Evolutionary conservation across 2,329 filamentous ascomycete genomes (phyloP), one percentile per base, ranked within the genome.

Genomic region (Calonectria hawksworthii): DNA sequence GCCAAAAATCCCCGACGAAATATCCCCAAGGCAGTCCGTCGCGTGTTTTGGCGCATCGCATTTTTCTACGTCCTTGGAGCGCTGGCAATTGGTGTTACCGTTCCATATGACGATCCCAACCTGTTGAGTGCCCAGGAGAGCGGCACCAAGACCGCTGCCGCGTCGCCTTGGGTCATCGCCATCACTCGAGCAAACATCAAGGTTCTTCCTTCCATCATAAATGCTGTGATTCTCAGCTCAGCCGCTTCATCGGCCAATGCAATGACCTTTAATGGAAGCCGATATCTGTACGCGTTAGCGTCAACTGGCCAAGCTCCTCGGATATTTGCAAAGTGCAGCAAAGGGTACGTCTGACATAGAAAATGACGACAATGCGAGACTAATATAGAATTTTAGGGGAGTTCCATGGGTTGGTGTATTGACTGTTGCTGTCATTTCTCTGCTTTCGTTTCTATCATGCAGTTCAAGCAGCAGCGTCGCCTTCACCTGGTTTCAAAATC

Each of bases 181-280:
- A 90, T 92, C 38, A 73, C 78, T 56, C 81, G 80, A 63, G 88
- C 88, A 1, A 87, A 88, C 3, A 90, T 90, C 70, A 82, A 83
- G 21, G 84, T 84, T 0, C 83, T 90, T 8, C 50, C 50, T 52
- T 82, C 83, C 68, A 89, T 92, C 75, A 87, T 92, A 83, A 92
- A 92, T 80, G 90, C 88, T 8, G 86, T 90, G 13, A 87, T 92
- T n/a, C 84, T 92, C 5, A 90, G 89, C 1, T 91, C 90, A 0
- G 91, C 91, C 18, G 89, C 90, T 82, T 92, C 90, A 1, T 89
- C 90, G 0, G 91, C 90, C 4, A 91, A 90, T 78, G 89, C 90
- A 1, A 91, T 89, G 82, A 86, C 92, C 61, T 90, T 89, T 81
- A 87, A 88, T 75, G 87, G 87, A 2, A 88, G 87, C 0, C 85